Percentiles rank a stretch among this genome's conserved stretches.
These are phyloP conservation scores for Fusarium domesticum DNA, from an alignment of 2,329 filamentous ascomycete species.

Conservation along the genomic window DNA sequence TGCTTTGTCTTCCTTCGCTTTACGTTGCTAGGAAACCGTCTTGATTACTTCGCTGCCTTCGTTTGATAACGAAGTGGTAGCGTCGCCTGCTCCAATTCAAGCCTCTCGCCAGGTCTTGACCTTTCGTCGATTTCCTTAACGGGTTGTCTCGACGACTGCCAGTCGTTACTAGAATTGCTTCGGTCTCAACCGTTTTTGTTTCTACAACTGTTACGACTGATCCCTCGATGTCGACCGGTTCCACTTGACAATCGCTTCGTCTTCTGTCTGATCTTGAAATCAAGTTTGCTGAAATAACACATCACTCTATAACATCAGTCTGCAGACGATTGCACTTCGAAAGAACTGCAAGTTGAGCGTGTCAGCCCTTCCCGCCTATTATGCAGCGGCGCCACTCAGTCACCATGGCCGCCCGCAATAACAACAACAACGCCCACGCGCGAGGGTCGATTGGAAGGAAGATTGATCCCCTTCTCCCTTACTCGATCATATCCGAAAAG, in stretches of 20 bases:
- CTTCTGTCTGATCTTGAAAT: constrained; percentile 16
- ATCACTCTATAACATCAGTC: constrained; percentile 8
- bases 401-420: constrained; percentile 36
- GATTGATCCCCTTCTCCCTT: constrained; percentile 35
- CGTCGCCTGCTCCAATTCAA: constrained; percentile 12
- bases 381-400: constrained; percentile 33
- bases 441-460: constrained; percentile 31
- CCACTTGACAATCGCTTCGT: constrained; percentile 25
- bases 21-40: constrained; percentile 17
- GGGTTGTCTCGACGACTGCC: constrained; percentile 30
- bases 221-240: constrained; percentile 29
- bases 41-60: constrained; percentile 16
- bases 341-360: constrained; percentile 17
- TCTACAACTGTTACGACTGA: constrained; percentile 19
- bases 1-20: constrained; percentile 20
- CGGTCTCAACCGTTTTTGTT: constrained; percentile 15
- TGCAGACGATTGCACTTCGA: constrained; percentile 6
- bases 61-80: constrained; percentile 27
- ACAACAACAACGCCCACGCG: constrained; percentile 25
- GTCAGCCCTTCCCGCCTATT: constrained; percentile 23
- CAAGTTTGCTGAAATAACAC: constrained; percentile 9
- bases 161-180: constrained; percentile 30
- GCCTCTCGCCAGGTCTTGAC: constrained; percentile 20
- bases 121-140: constrained; percentile 28
- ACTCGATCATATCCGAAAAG: constrained; percentile 33